phyloP scores from a whole-genome alignment of 441 rosid genomes.

The Adansonia grandidieri region DNA sequence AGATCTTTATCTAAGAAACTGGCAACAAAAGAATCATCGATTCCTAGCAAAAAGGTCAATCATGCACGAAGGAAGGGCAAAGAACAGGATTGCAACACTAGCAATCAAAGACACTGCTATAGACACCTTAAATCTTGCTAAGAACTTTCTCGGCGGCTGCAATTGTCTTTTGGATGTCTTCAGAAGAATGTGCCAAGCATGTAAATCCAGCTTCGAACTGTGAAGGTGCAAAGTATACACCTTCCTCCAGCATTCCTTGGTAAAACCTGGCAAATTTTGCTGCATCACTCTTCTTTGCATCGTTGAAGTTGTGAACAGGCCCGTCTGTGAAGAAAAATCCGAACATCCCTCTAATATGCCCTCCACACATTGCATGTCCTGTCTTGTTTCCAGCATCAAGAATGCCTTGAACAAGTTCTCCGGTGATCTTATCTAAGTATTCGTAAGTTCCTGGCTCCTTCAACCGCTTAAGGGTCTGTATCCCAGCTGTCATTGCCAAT shows the following conservation, averaged over 20 bases:
- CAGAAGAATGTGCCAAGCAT: constrained; percentile 75
- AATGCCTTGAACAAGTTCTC: constrained; percentile 71
- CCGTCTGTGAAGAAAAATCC: constrained; percentile 94
- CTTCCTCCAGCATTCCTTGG: constrained; percentile 84
- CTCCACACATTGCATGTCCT: constrained; percentile 87
- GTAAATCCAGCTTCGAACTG: constrained; percentile 94
- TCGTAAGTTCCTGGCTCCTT: constrained; percentile 75
- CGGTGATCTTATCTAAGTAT: constrained; percentile 69
- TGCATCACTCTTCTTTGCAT: constrained; percentile 78
- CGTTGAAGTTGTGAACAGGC: constrained; percentile 71
- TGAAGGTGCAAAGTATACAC: constrained; percentile 89
- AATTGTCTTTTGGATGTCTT: constrained; percentile 72
- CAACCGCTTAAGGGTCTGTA: constrained; percentile 81
- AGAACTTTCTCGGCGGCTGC: constrained; percentile 80
- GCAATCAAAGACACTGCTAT: not conserved
- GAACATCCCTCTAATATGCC: constrained; percentile 78
- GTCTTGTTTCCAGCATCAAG: constrained; percentile 80
- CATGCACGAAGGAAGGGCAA: too few species aligned
- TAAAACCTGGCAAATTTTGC: constrained; percentile 78
- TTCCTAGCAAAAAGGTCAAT: constrained; percentile 31
- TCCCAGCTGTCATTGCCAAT: constrained; percentile 91
- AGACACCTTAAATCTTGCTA: constrained; percentile 48
- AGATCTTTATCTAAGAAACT: not conserved
- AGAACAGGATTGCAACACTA: too few species aligned
- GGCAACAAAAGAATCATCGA: constrained; percentile 1